Base-by-base conservation (phyloP, 2,329 filamentous ascomycete species). In the Aspergillus texensis region DNA sequence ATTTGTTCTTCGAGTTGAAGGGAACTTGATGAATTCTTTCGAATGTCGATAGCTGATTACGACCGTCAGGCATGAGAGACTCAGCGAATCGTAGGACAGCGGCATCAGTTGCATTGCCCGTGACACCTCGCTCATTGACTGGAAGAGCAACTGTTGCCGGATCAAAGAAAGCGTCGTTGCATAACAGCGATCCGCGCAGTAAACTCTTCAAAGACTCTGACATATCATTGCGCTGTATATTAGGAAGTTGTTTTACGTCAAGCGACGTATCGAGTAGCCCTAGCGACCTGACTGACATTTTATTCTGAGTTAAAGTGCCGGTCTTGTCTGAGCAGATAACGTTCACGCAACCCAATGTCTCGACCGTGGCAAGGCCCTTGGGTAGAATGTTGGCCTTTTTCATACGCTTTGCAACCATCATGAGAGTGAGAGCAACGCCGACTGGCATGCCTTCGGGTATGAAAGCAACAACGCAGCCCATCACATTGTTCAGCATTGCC, bases 1-100 rank as follows among this genome's bases (percentile, higher is more conserved):
- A 93, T 76, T 94, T 94, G 79, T 93, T 93, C 80, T 92, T 92
- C 75, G 89, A 92, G 79, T 93, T 94, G 79, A 94, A 94, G 0
- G 89, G 88, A 26, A 92, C 81, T 62, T 91, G 88, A 70, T 89
- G 92, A 3, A 87, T 84, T 60, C 86, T 88, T 48, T 84, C 83
- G 88, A 89, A 92, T 65, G 83, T 28, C 2, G 66, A 82, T 14
- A 83, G 79, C 12, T 86, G 84, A 9, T 88, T 79, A 53, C 88
- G 83, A 0, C 83, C 77, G 0, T 90, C 85, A 0, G 85, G 79
- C 1, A 84, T 84, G 60, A 93, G 80, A 4, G 80, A 81, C 73
- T 93, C 90, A 0, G 89, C 88, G 59, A 94, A 89, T 55, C 90
- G 86, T 14, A 94, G 80, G 21, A 93, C 84, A 32, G 91, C 91